Percentiles rank a stretch among this genome's conserved stretches.
These are phyloP conservation scores for Cytospora schulzeri DNA, from an alignment of 2,329 filamentous ascomycete species.

Conservation along the genomic window DNA sequence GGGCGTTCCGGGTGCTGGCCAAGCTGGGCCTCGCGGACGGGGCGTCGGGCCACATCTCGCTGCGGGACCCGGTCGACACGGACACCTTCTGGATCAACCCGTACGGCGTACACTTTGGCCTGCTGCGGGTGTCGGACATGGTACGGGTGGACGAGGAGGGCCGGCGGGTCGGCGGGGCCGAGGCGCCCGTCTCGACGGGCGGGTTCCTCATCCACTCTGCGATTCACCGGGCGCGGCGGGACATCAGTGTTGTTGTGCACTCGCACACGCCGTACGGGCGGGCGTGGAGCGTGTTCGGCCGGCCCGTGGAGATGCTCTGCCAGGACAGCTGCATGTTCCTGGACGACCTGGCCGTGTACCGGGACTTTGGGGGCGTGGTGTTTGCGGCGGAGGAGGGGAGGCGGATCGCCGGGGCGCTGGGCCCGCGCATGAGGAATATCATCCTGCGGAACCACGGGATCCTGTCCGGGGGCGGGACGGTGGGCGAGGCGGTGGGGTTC, in stretches of 20 bases:
- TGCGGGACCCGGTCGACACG: conserved; percentile 40
- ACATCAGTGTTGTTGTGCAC: conserved; percentile 68
- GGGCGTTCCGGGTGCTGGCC: conserved; percentile 51
- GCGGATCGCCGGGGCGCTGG: conserved; percentile 63
- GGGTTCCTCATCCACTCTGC: conserved; percentile 71
- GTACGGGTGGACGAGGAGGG: conserved; percentile 63
- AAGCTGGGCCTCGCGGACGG: conserved; percentile 50
- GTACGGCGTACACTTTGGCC: conserved; percentile 65
- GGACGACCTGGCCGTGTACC: conserved; percentile 62
- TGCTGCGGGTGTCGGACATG: conserved; percentile 67
- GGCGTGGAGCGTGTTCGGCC: conserved; percentile 66
- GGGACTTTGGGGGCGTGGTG: conserved; percentile 51
- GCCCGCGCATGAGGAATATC: conserved; percentile 56
- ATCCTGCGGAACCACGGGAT: conserved; percentile 72
- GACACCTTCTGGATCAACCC: conserved; percentile 54
- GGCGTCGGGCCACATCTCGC: conserved; percentile 49
- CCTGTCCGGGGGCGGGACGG: conserved; percentile 66
- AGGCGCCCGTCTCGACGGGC: conserved; percentile 65
- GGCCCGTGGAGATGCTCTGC: conserved; percentile 67
- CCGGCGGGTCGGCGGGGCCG: conserved; percentile 60
- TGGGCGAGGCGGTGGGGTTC: conserved; percentile 71
- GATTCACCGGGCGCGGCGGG: conserved; percentile 62
- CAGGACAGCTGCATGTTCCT: conserved; percentile 61
- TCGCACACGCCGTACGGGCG: conserved; percentile 65
- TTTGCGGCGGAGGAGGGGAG: conserved; percentile 64